Base-by-base conservation (phyloP, 148 eudicot species). In the Linanthus parryae region DNA sequence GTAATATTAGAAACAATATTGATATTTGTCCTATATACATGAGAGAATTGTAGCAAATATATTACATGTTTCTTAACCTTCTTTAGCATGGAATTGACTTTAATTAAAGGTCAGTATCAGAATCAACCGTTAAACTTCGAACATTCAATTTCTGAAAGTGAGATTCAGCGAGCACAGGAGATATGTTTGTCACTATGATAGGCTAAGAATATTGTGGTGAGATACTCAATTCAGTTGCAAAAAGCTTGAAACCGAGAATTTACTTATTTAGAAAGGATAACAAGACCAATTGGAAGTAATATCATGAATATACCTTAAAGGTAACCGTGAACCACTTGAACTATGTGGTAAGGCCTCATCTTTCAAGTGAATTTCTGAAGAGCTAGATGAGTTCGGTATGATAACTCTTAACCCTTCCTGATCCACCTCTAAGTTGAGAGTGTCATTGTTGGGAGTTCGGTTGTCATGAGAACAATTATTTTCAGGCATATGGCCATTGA, bases 301-400 rank as follows among this genome's bases (percentile, higher is more conserved):
- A 36, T 21, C 4, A 15, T 30, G 47, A 7, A 16, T 59, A 12
- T 68, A 91, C 97, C 97, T 76, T 40, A 74, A 72, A 40, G 77
- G 78, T 53, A 46, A 50, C 62, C 54, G 56, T 17, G 61, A 48
- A 63, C 66, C 73, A 69, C 37, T 63, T 56, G 26, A 41, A 64
- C 70, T 45, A 68, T 64, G 76, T 76, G 12, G 68, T 22, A 59
- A 29, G 70, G 39, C 45, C 38, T 56, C 71, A 53, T 60, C 50
- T 51, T 64, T 67, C 22, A 52, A 48, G 18, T 43, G 50, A 44
- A 34, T 41, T 44, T 31, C 58, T 12, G 65, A 50, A 50, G 71
- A 63, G 44, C 59, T 56, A 25, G 68, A 64, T 36, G 47, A 30
- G 44, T 41, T 56, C 9, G 76, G 67, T 50, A 61, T 30, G 12